These are phyloP conservation scores for Tremella yokohamensis DNA, from an alignment of 768 basidiomycete genomes.

Conservation along the genomic window DNA sequence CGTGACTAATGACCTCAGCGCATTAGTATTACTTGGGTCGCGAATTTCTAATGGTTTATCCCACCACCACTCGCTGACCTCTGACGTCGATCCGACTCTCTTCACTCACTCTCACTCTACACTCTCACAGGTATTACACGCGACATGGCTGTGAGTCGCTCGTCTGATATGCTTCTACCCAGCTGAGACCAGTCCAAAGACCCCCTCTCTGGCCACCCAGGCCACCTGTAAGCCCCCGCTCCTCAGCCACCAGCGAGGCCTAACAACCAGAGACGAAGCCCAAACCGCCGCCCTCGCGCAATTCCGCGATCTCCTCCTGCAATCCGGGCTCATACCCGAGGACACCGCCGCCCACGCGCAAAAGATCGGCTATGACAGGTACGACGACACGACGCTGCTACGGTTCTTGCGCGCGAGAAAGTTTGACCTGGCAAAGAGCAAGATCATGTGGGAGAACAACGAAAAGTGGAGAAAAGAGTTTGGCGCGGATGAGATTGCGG, in stretches of 20 bases:
- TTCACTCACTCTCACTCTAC: neutral
- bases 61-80: too few species aligned
- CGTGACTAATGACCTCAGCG: too few species aligned
- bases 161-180: neutral
- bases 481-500: conserved; percentile 53
- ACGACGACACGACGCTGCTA: conserved; percentile 51
- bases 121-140: neutral
- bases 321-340: conserved; percentile 43
- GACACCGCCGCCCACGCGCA: conserved; percentile 25
- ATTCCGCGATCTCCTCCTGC: conserved; percentile 63
- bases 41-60: too few species aligned
- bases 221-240: conserved; percentile 60
- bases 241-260: neutral
- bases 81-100: neutral
- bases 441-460: conserved; percentile 72
- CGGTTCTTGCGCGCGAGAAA: conserved; percentile 87
- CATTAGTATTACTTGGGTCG: too few species aligned
- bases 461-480: conserved; percentile 90
- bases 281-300: conserved; percentile 68
- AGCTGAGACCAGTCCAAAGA: conserved; percentile 43
- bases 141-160: conserved; percentile 17
- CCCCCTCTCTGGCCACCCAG: conserved; percentile 68
- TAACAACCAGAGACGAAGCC: conserved; percentile 27
- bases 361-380: conserved; percentile 46
- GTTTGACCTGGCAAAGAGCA: conserved; percentile 78